These are phyloP conservation scores for Triticum aestivum DNA, from an alignment of 176 grass and related monocot species.

Conservation along the genomic window IWGSC_CS_RefSeq_v2.1 NC_057800.1:695569013-695569512, in stretches of 20 bases:
- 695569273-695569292: background rate
- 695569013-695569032: slow-evolving; percentile 59
- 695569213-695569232: slow-evolving; percentile 67
- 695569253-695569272: background rate
- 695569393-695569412: slow-evolving; percentile 38
- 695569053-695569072: slow-evolving; percentile 96
- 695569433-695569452: slow-evolving; percentile 94
- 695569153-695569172: slow-evolving; percentile 82
- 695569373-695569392: background rate
- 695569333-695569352: background rate
- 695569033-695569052: slow-evolving; percentile 90
- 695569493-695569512: slow-evolving; percentile 88
- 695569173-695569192: slow-evolving; percentile 99
- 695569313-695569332: background rate
- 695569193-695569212: slow-evolving; percentile 94
- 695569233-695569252: slow-evolving; percentile 93
- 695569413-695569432: slow-evolving; percentile 97
- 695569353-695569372: slow-evolving; percentile 14
- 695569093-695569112: slow-evolving; percentile 83
- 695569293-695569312: background rate
- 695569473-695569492: slow-evolving; percentile 98
- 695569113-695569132: slow-evolving; percentile 56
- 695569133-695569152: slow-evolving; percentile 70
- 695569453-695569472: slow-evolving; percentile 86
- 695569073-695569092: slow-evolving; percentile 87